Evolutionary conservation across 345 rosid genomes (phyloP).

Genomic region (Rhodomyrtus tomentosa): DNA sequence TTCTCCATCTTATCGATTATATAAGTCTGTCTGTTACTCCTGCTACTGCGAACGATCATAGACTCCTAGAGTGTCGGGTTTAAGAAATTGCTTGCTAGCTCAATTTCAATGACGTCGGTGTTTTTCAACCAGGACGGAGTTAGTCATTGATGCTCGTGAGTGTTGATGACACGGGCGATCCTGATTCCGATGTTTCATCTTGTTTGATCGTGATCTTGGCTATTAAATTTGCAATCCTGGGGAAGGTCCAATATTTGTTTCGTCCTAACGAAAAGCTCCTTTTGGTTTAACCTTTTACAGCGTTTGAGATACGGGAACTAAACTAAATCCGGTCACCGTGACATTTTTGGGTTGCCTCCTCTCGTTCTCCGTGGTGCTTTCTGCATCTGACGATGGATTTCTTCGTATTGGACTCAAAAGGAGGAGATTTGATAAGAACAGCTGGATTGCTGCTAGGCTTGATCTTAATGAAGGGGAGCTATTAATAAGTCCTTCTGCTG

Average conservation of each 20-base stretch:
- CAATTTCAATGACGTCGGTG: not conserved
- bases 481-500: slow-evolving; percentile 24
- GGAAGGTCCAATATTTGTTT: not conserved
- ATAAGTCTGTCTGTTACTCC: not conserved
- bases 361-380: slow-evolving; percentile 26
- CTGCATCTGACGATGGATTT: slow-evolving; percentile 30
- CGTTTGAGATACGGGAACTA: slow-evolving; percentile 20
- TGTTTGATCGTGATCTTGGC: not conserved
- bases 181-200: not conserved
- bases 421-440: slow-evolving; percentile 44
- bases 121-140: not conserved
- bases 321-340: slow-evolving; percentile 1
- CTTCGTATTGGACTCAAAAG: slow-evolving; percentile 59
- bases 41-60: not conserved
- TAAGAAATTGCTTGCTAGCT: not conserved
- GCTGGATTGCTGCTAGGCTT: slow-evolving; percentile 34
- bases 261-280: not conserved
- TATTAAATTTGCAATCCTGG: not conserved
- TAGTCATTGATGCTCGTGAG: not conserved
- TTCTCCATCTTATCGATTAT: not conserved
- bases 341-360: slow-evolving; percentile 29
- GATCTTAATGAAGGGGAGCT: slow-evolving; percentile 39
- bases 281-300: not conserved
- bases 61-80: not conserved
- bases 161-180: not conserved